A percentile compares a stretch with the other conserved stretches of the same genome.
Conservation (phyloP, 306 rosid species). For the Mimosa bimucronata region DNA sequence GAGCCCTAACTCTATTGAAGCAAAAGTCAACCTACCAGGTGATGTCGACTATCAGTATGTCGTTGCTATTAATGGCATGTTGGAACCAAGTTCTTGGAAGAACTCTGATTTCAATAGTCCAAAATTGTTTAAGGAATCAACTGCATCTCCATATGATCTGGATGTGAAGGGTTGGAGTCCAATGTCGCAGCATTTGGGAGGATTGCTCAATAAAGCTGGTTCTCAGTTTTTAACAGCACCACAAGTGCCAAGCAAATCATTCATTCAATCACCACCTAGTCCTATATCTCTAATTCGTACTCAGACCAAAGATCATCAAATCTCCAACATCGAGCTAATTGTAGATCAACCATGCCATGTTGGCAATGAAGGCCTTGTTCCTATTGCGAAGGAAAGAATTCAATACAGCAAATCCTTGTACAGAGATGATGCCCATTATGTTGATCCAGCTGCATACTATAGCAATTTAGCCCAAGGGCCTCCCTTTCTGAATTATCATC, state of each 20-base stretch:
- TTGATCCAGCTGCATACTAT: slow-evolving; percentile 51
- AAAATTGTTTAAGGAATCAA: slow-evolving; percentile 50
- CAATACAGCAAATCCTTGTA: slow-evolving; percentile 51
- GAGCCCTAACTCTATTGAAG: slow-evolving; percentile 64
- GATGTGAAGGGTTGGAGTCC: slow-evolving; percentile 59
- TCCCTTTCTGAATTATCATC: slow-evolving; percentile 50
- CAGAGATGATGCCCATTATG: slow-evolving; percentile 50
- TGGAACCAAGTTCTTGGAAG: slow-evolving; percentile 59
- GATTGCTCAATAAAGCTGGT: slow-evolving; percentile 47
- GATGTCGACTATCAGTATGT: slow-evolving; percentile 71
- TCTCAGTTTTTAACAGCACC: slow-evolving; percentile 55
- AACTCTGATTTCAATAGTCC: slow-evolving; percentile 64
- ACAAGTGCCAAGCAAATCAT: slow-evolving; percentile 52
- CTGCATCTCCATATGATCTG: slow-evolving; percentile 49
- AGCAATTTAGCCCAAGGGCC: slow-evolving; percentile 52
- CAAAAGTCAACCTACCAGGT: slow-evolving; percentile 53
- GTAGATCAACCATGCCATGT: slow-evolving; percentile 46
- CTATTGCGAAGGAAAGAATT: slow-evolving; percentile 51
- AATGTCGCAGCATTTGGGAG: slow-evolving; percentile 47
- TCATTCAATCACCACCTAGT: slow-evolving; percentile 51
- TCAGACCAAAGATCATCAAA: slow-evolving; percentile 55
- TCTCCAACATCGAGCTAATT: slow-evolving; percentile 41
- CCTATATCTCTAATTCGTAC: slow-evolving; percentile 45
- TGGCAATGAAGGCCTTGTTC: slow-evolving; percentile 47
- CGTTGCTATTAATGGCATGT: slow-evolving; percentile 78